phyloP scores from a whole-genome alignment of 1,139 yeast species.

The Nadsonia commutata region DNA sequence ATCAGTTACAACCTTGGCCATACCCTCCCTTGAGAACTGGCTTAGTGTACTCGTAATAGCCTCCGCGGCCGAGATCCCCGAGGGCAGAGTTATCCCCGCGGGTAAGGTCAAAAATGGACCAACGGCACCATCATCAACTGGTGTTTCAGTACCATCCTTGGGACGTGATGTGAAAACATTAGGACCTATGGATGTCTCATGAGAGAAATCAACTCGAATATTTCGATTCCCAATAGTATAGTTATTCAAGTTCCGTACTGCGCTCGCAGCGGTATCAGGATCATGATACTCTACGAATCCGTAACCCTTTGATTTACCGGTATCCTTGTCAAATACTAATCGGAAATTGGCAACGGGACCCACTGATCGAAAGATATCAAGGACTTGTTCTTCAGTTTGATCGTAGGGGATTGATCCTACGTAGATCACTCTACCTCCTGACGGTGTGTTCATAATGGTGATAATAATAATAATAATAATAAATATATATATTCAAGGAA shows the following conservation, averaged over 20 bases:
- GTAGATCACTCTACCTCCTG: slow-evolving; percentile 36
- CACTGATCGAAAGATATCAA: slow-evolving; percentile 62
- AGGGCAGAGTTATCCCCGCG: slow-evolving; percentile 27
- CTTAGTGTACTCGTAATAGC: slow-evolving; percentile 42
- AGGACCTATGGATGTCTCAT: slow-evolving; percentile 21
- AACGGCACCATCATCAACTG: neutral
- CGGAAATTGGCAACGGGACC: slow-evolving; percentile 76
- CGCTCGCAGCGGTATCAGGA: slow-evolving; percentile 72
- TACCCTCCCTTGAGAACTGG: slow-evolving; percentile 31
- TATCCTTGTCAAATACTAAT: slow-evolving; percentile 70
- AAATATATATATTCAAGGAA: too few species aligned
- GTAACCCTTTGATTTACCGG: slow-evolving; percentile 85
- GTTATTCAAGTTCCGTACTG: slow-evolving; percentile 76
- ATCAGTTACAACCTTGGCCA: slow-evolving; percentile 29
- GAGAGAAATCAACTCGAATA: slow-evolving; percentile 52
- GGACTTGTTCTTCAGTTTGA: slow-evolving; percentile 79
- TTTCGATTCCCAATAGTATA: slow-evolving; percentile 60
- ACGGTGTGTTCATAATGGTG: slow-evolving; percentile 14
- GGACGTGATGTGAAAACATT: slow-evolving; percentile 1
- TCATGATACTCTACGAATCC: slow-evolving; percentile 73
- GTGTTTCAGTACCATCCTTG: neutral
- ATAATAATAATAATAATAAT: neutral
- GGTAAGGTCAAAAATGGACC: slow-evolving; percentile 9
- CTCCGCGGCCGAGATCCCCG: slow-evolving; percentile 38
- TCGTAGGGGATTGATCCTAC: slow-evolving; percentile 60